Conservation (phyloP, 2,329 filamentous ascomycete species). For the Purpureocillium lavendulum region DNA sequence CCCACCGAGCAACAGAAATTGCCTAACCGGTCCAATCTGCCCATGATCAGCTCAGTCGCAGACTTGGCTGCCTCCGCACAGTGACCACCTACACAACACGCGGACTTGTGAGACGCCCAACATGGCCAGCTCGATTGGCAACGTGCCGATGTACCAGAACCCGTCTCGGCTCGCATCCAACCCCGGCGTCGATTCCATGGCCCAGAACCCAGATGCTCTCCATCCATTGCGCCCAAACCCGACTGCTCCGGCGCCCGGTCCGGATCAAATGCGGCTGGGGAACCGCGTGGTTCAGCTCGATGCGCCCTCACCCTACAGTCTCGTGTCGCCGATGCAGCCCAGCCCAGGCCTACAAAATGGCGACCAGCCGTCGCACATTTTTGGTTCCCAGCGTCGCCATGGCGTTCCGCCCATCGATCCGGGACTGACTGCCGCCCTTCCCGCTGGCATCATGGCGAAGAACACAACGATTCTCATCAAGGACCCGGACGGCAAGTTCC, state of each 20-base stretch:
- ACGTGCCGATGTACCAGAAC: constrained; percentile 45
- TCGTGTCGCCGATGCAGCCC: constrained; percentile 47
- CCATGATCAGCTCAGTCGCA: constrained; percentile 41
- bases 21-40: too few relatives aligned
- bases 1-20: too few relatives aligned
- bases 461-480: constrained; percentile 82
- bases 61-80: constrained; percentile 50
- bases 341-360: constrained; percentile 45
- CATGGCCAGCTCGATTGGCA: constrained; percentile 46
- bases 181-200: constrained; percentile 45
- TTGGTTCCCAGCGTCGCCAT: constrained; percentile 86
- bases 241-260: constrained; percentile 63
- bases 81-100: constrained; percentile 52
- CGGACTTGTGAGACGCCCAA: constrained; percentile 55
- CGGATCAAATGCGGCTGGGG: constrained; percentile 62
- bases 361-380: constrained; percentile 77
- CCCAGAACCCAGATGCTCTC: constrained; percentile 45
- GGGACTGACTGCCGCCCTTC: constrained; percentile 69
- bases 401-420: constrained; percentile 88
- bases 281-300: constrained; percentile 52
- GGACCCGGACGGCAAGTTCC: constrained; percentile 95
- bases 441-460: constrained; percentile 64
- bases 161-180: constrained; percentile 39
- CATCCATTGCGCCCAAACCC: constrained; percentile 62
- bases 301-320: constrained; percentile 52